phyloP scores from a whole-genome alignment of 805 yeast species.

The Sugiyamaella boreocaroliniensis region DNA sequence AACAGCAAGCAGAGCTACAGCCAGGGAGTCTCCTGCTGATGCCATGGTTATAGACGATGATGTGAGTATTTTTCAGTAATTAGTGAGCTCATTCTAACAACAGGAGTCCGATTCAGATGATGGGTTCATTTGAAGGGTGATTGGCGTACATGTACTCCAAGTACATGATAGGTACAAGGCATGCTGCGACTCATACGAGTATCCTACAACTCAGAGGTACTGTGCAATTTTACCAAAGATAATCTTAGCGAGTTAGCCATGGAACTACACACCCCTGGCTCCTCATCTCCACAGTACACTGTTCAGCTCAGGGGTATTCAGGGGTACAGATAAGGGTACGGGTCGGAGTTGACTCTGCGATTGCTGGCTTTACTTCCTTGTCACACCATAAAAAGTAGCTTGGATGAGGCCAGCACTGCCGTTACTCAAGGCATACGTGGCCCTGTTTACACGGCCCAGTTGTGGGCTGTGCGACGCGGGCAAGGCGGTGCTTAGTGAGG shows the following conservation, averaged over 20 bases:
- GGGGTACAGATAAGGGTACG: background rate
- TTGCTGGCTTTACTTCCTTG: background rate
- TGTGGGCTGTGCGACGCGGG: conserved; percentile 35
- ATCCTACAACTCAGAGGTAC: background rate
- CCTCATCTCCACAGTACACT: background rate
- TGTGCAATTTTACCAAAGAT: no score
- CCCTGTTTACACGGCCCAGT: conserved; percentile 30
- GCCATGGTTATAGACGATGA: background rate
- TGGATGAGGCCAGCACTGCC: conserved; percentile 7
- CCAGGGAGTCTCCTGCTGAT: background rate
- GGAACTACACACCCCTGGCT: no score
- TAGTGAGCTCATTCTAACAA: background rate
- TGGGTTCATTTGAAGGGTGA: background rate
- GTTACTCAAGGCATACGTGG: conserved; percentile 11
- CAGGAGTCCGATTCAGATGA: background rate
- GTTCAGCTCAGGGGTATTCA: background rate
- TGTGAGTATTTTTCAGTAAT: background rate
- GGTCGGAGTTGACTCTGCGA: background rate
- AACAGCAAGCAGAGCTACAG: no score
- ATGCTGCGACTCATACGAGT: no score
- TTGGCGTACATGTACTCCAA: background rate
- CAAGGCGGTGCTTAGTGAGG: conserved; percentile 17
- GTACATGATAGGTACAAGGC: no score
- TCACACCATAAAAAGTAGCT: background rate
- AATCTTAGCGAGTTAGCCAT: no score